These are phyloP conservation scores for Falciphora oryzae DNA, from an alignment of 2,329 filamentous ascomycete species.

Conservation along the genomic window DNA sequence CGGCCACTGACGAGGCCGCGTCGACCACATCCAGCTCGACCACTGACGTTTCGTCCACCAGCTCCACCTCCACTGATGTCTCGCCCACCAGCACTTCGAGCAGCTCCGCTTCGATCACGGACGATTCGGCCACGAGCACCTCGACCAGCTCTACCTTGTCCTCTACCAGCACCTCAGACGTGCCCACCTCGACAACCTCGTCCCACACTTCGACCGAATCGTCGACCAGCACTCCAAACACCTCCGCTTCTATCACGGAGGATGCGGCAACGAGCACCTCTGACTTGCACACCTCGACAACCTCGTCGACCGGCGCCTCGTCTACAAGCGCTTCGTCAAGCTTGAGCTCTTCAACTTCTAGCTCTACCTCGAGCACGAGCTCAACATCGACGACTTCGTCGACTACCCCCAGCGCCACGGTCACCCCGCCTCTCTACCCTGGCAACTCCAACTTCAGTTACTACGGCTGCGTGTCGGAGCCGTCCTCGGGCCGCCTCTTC, in stretches of 20 bases:
- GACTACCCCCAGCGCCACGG: background rate
- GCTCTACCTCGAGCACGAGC: background rate
- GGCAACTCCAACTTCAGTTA: slow-evolving; percentile 19
- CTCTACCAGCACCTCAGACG: background rate
- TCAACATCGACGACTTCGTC: slow-evolving; percentile 1
- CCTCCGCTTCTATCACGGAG: background rate
- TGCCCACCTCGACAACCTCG: background rate
- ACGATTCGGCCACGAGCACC: background rate
- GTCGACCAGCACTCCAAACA: background rate
- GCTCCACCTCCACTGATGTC: background rate
- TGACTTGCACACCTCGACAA: too few species aligned
- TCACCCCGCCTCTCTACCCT: slow-evolving; percentile 6
- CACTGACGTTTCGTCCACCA: background rate
- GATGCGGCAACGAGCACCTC: background rate
- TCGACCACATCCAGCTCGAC: slow-evolving; percentile 2
- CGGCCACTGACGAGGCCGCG: background rate
- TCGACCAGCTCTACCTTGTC: background rate
- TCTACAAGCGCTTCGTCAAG: slow-evolving; percentile 3
- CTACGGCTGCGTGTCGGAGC: slow-evolving; percentile 17
- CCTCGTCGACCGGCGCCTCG: background rate
- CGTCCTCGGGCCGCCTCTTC: slow-evolving; percentile 16
- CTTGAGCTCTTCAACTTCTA: slow-evolving; percentile 6
- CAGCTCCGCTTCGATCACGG: background rate
- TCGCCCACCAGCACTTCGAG: background rate
- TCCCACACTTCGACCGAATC: background rate